Percentiles rank a stretch among this genome's conserved stretches.
These are phyloP conservation scores for Datisca glomerata DNA, from an alignment of 306 rosid species.

Conservation along the genomic window DNA sequence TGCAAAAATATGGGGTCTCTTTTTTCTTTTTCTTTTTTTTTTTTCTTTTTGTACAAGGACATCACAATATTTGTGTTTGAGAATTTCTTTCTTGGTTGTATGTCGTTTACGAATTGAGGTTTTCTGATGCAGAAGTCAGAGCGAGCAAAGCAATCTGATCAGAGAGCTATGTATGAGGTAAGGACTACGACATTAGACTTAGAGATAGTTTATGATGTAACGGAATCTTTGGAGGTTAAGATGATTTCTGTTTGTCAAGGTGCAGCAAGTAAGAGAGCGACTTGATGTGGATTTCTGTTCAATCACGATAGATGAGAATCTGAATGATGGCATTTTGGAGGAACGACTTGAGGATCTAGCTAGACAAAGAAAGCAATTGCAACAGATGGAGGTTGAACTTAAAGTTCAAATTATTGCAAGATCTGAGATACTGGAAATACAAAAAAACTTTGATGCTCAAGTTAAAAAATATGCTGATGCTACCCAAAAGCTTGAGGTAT, in stretches of 20 bases:
- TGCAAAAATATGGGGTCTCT: too few species aligned
- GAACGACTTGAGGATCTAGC: constrained; percentile 46
- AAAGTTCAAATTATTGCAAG: constrained; percentile 82
- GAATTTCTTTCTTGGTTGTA: not conserved
- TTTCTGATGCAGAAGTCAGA: constrained; percentile 47
- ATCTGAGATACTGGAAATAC: constrained; percentile 65
- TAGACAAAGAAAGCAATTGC: constrained; percentile 75
- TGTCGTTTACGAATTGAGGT: not conserved
- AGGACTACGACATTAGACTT: constrained; percentile 25
- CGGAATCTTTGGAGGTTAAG: constrained; percentile 29
- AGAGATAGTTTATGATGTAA: constrained; percentile 7
- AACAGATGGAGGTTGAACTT: constrained; percentile 67
- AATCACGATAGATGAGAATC: constrained; percentile 57
- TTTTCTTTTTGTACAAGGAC: not conserved
- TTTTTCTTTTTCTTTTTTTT: not conserved
- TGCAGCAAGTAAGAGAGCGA: constrained; percentile 96
- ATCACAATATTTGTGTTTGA: not conserved
- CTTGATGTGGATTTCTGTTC: constrained; percentile 83
- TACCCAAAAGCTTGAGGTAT: constrained; percentile 65
- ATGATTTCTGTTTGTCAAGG: constrained; percentile 55
- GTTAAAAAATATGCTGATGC: constrained; percentile 66
- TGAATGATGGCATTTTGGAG: constrained; percentile 55
- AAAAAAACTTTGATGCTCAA: constrained; percentile 56
- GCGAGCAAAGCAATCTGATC: constrained; percentile 61
- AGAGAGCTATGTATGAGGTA: constrained; percentile 93